Conservation (phyloP, 371 early-diverging fungal genomes). For the Coemansia sp. region DNA sequence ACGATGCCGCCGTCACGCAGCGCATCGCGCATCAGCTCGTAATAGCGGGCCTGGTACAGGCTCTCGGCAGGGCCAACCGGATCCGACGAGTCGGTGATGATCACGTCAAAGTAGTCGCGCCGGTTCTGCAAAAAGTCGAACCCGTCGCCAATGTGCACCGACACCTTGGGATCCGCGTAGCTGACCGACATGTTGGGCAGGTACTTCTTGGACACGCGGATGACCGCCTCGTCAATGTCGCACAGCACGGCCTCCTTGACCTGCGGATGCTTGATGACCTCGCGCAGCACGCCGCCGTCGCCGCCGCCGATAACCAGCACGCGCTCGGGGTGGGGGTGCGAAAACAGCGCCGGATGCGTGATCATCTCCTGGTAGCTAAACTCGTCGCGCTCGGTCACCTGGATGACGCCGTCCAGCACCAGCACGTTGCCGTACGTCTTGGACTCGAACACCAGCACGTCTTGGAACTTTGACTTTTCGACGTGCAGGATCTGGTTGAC, state of each 20-base stretch:
- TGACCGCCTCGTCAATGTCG: slow-evolving; percentile 96
- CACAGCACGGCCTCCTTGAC: slow-evolving; percentile 89
- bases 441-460: slow-evolving; percentile 94
- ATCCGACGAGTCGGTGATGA: slow-evolving; percentile 98
- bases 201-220: slow-evolving; percentile 85
- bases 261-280: slow-evolving; percentile 91
- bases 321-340: slow-evolving; percentile 93
- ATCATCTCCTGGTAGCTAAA: slow-evolving; percentile 99
- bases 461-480: slow-evolving; percentile 92
- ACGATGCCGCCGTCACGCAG: slow-evolving; percentile 89
- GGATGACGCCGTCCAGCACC: slow-evolving; percentile 96
- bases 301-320: slow-evolving; percentile 98
- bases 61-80: slow-evolving; percentile 96
- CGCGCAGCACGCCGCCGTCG: slow-evolving; percentile 97
- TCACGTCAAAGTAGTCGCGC: slow-evolving; percentile 86
- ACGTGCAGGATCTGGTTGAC: slow-evolving; percentile 91
- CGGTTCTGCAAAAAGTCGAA: slow-evolving; percentile 89
- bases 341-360: slow-evolving; percentile 90
- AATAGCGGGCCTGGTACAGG: slow-evolving; percentile 88
- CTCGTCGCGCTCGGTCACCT: slow-evolving; percentile 97
- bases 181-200: slow-evolving; percentile 92
- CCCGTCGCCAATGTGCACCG: slow-evolving; percentile 91
- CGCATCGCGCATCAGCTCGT: slow-evolving; percentile 87
- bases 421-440: slow-evolving; percentile 93
- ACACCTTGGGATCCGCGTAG: slow-evolving; percentile 92